phyloP scores from a whole-genome alignment of 2,329 filamentous ascomycete species.

The Penicillium sp. region DNA sequence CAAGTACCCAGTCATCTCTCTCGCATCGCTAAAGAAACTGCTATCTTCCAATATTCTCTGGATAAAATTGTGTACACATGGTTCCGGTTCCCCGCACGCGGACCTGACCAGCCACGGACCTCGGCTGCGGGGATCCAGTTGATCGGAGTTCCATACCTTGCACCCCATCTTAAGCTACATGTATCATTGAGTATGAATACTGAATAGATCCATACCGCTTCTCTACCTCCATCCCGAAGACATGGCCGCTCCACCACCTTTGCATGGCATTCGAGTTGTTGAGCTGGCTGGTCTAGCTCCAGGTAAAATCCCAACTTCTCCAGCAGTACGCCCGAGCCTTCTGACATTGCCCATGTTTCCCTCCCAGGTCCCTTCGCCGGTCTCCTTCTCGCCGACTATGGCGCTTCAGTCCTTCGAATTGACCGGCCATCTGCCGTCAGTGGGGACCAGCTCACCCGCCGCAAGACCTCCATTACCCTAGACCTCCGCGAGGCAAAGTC shows the following conservation, averaged over 20 bases:
- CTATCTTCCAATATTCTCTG: neutral
- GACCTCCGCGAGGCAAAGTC: constrained; percentile 72
- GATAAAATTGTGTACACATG: neutral
- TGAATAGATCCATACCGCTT: neutral
- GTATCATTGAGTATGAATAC: too few relatives aligned
- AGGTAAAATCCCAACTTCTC: constrained; percentile 45
- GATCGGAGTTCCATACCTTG: neutral
- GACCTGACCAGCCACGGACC: constrained; percentile 9
- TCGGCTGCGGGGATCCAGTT: constrained; percentile 15
- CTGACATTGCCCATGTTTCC: constrained; percentile 9
- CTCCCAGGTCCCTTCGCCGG: constrained; percentile 78
- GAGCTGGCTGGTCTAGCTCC: constrained; percentile 69
- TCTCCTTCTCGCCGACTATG: constrained; percentile 85
- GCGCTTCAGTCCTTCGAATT: constrained; percentile 82
- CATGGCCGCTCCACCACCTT: constrained; percentile 42
- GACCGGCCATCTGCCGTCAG: constrained; percentile 64
- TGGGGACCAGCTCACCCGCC: constrained; percentile 73
- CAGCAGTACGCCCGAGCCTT: neutral
- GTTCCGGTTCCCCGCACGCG: constrained; percentile 2
- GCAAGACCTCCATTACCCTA: constrained; percentile 77
- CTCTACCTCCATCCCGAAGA: neutral
- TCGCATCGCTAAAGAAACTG: neutral
- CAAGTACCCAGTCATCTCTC: neutral
- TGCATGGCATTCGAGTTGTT: constrained; percentile 63
- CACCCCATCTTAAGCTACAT: neutral